Conservation (phyloP, 257 asterid genomes). For the Solanum gracilifrons region DNA sequence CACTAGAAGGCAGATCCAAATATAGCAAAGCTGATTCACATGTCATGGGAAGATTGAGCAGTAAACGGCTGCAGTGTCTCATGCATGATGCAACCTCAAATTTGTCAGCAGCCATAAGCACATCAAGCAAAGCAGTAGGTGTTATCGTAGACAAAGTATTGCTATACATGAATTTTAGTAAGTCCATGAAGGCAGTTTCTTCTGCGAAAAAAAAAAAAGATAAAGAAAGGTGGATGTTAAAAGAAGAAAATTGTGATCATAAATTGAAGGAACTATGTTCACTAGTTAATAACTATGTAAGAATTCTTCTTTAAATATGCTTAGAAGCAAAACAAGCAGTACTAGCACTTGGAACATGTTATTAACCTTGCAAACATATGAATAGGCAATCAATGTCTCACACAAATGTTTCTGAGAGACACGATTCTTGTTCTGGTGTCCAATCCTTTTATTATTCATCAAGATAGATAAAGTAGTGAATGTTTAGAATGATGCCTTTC, state of each 20-base stretch:
- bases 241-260: neutral
- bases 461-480: neutral
- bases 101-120: conserved; percentile 8
- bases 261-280: neutral
- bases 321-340: neutral
- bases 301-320: neutral
- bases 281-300: neutral
- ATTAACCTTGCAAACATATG: neutral
- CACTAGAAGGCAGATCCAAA: conserved; percentile 6
- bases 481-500: neutral
- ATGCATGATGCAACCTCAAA: conserved; percentile 12
- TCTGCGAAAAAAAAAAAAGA: neutral
- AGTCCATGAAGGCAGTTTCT: conserved; percentile 6
- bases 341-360: neutral
- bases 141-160: neutral
- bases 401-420: neutral
- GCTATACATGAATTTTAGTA: neutral
- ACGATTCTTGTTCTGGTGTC: neutral
- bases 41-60: conserved; percentile 6
- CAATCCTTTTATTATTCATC: neutral
- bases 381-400: neutral
- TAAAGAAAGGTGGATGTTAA: neutral
- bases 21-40: conserved; percentile 2
- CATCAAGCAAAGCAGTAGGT: conserved; percentile 1
- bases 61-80: conserved; percentile 4